phyloP scores from a whole-genome alignment of 306 rosid genomes.

The Canavalia ensiformis region DNA sequence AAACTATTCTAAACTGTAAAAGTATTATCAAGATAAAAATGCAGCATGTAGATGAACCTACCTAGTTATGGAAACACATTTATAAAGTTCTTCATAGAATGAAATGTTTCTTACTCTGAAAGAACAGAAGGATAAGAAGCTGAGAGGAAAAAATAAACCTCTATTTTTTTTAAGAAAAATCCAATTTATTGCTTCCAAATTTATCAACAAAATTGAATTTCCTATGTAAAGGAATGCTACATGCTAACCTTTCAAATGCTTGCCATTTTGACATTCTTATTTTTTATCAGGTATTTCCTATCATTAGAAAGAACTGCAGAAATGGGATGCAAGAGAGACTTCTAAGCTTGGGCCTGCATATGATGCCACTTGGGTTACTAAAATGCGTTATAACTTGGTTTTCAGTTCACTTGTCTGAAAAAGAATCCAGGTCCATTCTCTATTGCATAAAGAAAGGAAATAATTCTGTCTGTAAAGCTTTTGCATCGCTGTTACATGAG shows the following conservation, averaged over 20 bases:
- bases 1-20: slow-evolving; percentile 26
- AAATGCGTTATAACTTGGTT: slow-evolving; percentile 85
- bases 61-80: slow-evolving; percentile 22
- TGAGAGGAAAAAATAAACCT: slow-evolving; percentile 24
- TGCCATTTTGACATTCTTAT: slow-evolving; percentile 47
- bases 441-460: slow-evolving; percentile 57
- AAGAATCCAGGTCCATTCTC: slow-evolving; percentile 70
- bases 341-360: slow-evolving; percentile 74
- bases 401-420: slow-evolving; percentile 79
- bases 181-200: slow-evolving; percentile 14
- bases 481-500: slow-evolving; percentile 72
- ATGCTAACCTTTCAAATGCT: slow-evolving; percentile 28
- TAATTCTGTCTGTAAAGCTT: slow-evolving; percentile 58
- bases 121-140: slow-evolving; percentile 31
- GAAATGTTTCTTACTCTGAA: slow-evolving; percentile 28
- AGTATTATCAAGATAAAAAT: slow-evolving; percentile 31
- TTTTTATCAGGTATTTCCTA: slow-evolving; percentile 79
- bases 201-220: slow-evolving; percentile 23
- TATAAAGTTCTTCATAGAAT: slow-evolving; percentile 28
- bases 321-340: slow-evolving; percentile 72
- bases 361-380: slow-evolving; percentile 94
- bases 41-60: slow-evolving; percentile 13
- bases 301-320: slow-evolving; percentile 64
- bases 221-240: slow-evolving; percentile 35
- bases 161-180: slow-evolving; percentile 15